Conservation (phyloP, 805 yeast genomes). For the Saccharomycopsis sp. region DNA sequence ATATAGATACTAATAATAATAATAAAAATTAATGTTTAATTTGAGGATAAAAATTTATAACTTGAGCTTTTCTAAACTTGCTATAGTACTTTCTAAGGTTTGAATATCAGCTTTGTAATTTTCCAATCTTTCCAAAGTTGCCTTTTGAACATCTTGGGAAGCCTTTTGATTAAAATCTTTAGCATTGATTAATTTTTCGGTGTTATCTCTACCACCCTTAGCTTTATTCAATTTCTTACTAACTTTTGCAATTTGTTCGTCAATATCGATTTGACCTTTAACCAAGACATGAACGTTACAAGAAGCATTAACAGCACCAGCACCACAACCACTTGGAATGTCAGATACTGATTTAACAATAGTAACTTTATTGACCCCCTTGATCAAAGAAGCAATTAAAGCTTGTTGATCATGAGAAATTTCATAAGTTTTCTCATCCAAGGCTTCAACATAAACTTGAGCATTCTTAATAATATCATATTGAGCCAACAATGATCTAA, state of each 20-base stretch:
- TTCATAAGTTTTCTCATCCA: conserved; percentile 38
- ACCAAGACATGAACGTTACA: conserved; percentile 86
- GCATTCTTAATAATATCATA: conserved; percentile 86
- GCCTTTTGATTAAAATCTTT: conserved; percentile 86
- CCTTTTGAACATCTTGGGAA: conserved; percentile 69
- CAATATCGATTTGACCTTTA: conserved; percentile 91
- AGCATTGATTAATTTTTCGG: conserved; percentile 39
- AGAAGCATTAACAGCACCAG: conserved; percentile 71
- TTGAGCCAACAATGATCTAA: conserved; percentile 88
- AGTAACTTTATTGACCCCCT: conserved; percentile 72
- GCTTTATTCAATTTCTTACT: conserved; percentile 66
- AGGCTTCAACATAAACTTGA: conserved; percentile 73
- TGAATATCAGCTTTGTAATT: conserved; percentile 79
- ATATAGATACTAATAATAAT: neutral
- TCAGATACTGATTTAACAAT: conserved; percentile 49
- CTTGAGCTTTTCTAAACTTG: conserved; percentile 74
- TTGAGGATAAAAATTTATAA: conserved; percentile 27
- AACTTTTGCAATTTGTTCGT: conserved; percentile 82
- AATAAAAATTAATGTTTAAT: neutral
- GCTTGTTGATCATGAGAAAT: conserved; percentile 66
- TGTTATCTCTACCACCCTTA: conserved; percentile 58
- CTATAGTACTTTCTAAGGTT: conserved; percentile 80
- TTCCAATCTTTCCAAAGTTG: conserved; percentile 61
- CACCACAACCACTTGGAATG: conserved; percentile 87
- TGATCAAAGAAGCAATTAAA: conserved; percentile 86